Percentiles rank a stretch among this genome's conserved stretches.
These are phyloP conservation scores for Microdochium bolleyi DNA, from an alignment of 2,329 filamentous ascomycete species.

Conservation along the genomic window DNA sequence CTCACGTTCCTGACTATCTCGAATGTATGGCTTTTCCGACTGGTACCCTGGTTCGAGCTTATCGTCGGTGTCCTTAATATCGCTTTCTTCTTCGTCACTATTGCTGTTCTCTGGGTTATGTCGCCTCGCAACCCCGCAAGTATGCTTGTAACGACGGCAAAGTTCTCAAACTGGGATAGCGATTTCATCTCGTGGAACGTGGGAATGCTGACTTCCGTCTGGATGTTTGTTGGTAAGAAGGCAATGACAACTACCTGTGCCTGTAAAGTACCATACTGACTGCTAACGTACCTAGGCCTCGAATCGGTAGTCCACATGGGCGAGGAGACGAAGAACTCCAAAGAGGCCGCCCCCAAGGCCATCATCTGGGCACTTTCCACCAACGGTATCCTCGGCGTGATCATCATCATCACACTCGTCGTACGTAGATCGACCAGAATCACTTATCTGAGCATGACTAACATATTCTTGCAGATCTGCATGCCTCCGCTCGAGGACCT, in stretches of 20 bases:
- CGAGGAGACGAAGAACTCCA: constrained; percentile 1
- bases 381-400: not conserved
- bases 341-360: not conserved
- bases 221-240: not conserved
- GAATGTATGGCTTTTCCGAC: constrained; percentile 1
- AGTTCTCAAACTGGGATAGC: constrained; percentile 5
- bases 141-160: constrained; percentile 1
- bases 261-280: constrained; percentile 1
- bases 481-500: constrained; percentile 1
- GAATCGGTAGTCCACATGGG: constrained; percentile 2
- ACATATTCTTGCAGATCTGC: not conserved
- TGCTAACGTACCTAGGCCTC: not conserved
- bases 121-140: constrained; percentile 2
- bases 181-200: constrained; percentile 1
- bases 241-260: not conserved
- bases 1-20: not conserved
- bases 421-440: not conserved
- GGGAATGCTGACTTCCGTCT: not conserved
- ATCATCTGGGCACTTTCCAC: constrained; percentile 1
- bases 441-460: not conserved
- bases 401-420: constrained; percentile 1
- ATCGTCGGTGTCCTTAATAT: constrained; percentile 2
- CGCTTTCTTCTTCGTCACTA: constrained; percentile 2
- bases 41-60: constrained; percentile 3
- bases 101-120: constrained; percentile 6